Evolutionary conservation across 352 stramenopile species (phyloP).

Genomic region (Phytophthora brassicae): DNA sequence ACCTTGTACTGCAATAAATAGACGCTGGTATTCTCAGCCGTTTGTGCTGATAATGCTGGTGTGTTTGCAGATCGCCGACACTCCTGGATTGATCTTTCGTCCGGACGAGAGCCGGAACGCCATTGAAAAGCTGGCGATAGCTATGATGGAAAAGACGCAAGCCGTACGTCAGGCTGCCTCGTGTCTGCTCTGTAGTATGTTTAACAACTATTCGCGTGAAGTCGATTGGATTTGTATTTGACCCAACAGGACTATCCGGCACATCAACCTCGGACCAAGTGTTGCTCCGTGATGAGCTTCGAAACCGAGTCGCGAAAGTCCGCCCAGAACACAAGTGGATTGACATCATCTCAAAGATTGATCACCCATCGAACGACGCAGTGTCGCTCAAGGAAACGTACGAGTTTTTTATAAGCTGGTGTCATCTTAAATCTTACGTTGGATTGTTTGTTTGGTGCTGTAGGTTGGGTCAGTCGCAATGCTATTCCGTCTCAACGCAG

Average conservation of each 20-base stretch:
- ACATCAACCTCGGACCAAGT: slow-evolving; percentile 66
- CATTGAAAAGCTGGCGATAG: slow-evolving; percentile 72
- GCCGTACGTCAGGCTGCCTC: slow-evolving; percentile 33
- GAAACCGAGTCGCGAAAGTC: slow-evolving; percentile 38
- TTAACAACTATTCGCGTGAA: slow-evolving; percentile 23
- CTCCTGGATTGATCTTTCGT: slow-evolving; percentile 67
- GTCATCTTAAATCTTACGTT: neutral
- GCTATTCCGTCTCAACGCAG: slow-evolving; percentile 60
- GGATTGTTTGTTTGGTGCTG: neutral
- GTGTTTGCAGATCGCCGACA: slow-evolving; percentile 76
- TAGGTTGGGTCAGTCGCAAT: slow-evolving; percentile 26
- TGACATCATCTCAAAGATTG: slow-evolving; percentile 87
- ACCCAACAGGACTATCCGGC: slow-evolving; percentile 69
- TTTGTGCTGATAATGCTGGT: slow-evolving; percentile 4
- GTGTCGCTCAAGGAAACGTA: slow-evolving; percentile 41
- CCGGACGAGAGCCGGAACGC: slow-evolving; percentile 65
- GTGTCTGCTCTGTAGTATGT: slow-evolving; percentile 1
- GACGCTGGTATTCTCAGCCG: neutral
- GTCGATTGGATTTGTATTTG: slow-evolving; percentile 86
- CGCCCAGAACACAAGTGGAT: slow-evolving; percentile 68
- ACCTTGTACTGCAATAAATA: neutral
- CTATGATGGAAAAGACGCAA: slow-evolving; percentile 80
- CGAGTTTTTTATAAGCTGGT: neutral
- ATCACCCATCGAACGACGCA: slow-evolving; percentile 55
- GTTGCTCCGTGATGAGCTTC: slow-evolving; percentile 72